Conservation (phyloP, 139 green algal genomes). For the Cymbomonas tetramitiformis region DNA sequence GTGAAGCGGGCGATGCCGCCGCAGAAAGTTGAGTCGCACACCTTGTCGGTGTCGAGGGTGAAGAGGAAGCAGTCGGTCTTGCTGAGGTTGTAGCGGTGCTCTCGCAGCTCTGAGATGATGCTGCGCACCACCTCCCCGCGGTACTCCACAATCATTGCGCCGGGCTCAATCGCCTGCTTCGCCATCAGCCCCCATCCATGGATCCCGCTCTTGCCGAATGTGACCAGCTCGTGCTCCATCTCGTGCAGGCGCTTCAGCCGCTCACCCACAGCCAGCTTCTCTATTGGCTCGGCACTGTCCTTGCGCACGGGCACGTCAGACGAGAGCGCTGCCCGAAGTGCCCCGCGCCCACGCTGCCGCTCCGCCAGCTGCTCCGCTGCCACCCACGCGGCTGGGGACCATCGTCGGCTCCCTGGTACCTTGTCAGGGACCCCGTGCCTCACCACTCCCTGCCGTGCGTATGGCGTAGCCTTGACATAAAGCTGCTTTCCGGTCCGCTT, state of each 20-base stretch:
- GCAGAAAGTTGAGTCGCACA: slow-evolving; percentile 63
- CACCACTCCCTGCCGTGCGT: too few species aligned
- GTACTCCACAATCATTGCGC: slow-evolving; percentile 76
- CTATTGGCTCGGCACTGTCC: not conserved
- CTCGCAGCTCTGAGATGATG: slow-evolving; percentile 46
- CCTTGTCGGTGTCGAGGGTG: slow-evolving; percentile 44
- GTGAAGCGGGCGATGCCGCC: slow-evolving; percentile 67
- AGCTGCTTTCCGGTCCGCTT: too few species aligned
- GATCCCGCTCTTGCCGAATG: slow-evolving; percentile 26
- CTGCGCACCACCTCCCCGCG: slow-evolving; percentile 52
- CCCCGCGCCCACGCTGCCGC: not conserved
- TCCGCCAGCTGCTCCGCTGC: not conserved
- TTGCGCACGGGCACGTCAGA: not conserved
- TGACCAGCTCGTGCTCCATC: slow-evolving; percentile 1
- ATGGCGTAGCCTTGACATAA: too few species aligned
- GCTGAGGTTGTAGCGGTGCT: slow-evolving; percentile 48
- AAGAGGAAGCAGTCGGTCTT: slow-evolving; percentile 83
- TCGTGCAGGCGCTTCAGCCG: not conserved
- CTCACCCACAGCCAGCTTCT: not conserved
- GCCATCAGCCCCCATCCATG: slow-evolving; percentile 55
- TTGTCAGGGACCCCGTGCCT: too few species aligned
- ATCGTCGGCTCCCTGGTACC: too few species aligned
- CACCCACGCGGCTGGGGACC: too few species aligned
- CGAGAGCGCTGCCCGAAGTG: not conserved
- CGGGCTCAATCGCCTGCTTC: slow-evolving; percentile 40